Conservation (phyloP, 116 monocot genomes). For the Papilionanthe hybrid region DNA sequence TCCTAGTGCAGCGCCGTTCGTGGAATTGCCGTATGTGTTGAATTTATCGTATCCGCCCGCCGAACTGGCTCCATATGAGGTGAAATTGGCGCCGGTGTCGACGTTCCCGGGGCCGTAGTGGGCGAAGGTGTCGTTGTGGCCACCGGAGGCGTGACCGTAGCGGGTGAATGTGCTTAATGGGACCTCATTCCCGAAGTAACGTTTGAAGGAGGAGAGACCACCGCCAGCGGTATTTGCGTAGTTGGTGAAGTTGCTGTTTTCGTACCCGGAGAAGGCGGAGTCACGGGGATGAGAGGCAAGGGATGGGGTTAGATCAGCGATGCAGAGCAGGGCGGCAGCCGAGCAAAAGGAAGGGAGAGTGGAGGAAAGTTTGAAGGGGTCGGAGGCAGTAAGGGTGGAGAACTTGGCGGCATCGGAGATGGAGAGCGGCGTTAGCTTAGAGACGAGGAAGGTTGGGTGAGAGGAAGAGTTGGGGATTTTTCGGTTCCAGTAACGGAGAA, state of each 20-base stretch:
- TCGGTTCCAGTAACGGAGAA: slow-evolving; percentile 16
- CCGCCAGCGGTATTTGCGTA: slow-evolving; percentile 9
- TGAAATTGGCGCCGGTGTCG: slow-evolving; percentile 6
- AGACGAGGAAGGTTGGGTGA: slow-evolving; percentile 16
- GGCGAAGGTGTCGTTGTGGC: slow-evolving; percentile 6
- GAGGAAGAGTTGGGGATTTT: slow-evolving; percentile 7
- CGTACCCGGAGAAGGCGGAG: neutral
- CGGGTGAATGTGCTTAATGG: slow-evolving; percentile 6
- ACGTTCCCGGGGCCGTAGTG: neutral
- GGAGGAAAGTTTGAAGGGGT: slow-evolving; percentile 5
- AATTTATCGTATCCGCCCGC: neutral
- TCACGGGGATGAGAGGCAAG: neutral
- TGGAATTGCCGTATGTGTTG: too few relatives aligned
- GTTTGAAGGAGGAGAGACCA: neutral
- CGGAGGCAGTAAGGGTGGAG: slow-evolving; percentile 8
- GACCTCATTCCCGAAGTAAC: slow-evolving; percentile 6
- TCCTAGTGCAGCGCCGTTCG: too few relatives aligned
- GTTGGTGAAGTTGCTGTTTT: slow-evolving; percentile 13
- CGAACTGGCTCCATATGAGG: slow-evolving; percentile 1
- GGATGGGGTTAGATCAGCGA: slow-evolving; percentile 1
- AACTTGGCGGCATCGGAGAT: slow-evolving; percentile 13
- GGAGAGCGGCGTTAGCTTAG: slow-evolving; percentile 27
- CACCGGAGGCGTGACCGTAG: neutral
- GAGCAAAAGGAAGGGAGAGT: slow-evolving; percentile 8
- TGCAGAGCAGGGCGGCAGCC: slow-evolving; percentile 18